These are phyloP conservation scores for Lentinus brumalis DNA, from an alignment of 768 basidiomycete species.

Conservation along the genomic window DNA sequence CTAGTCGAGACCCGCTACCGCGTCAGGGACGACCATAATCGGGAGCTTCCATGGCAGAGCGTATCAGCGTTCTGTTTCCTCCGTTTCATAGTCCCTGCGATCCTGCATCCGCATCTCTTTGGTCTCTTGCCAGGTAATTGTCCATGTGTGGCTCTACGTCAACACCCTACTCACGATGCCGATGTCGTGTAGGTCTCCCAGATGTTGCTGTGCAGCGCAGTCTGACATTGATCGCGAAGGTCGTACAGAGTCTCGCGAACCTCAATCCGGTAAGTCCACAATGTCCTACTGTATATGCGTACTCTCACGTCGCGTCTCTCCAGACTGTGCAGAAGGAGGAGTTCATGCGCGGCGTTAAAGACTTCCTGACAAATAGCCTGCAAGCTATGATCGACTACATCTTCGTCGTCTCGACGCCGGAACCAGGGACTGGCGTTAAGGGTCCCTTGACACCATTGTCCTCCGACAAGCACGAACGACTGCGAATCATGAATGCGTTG, in stretches of 20 bases:
- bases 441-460: conserved; percentile 21
- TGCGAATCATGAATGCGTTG: conserved; percentile 50
- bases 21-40: conserved; percentile 46
- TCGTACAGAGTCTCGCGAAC: conserved; percentile 88
- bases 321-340: conserved; percentile 74
- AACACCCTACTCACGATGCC: neutral
- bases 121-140: conserved; percentile 69
- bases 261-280: conserved; percentile 61
- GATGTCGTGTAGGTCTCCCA: conserved; percentile 56
- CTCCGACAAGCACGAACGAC: conserved; percentile 46
- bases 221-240: conserved; percentile 83
- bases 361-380: conserved; percentile 65
- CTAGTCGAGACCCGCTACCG: conserved; percentile 71
- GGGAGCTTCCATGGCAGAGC: conserved; percentile 73
- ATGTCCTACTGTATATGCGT: neutral
- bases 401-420: conserved; percentile 64
- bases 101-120: conserved; percentile 86
- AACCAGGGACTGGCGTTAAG: conserved; percentile 14
- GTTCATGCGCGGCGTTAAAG: conserved; percentile 78
- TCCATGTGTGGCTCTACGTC: neutral
- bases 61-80: conserved; percentile 91
- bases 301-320: neutral
- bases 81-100: conserved; percentile 87
- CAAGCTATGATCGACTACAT: conserved; percentile 82
- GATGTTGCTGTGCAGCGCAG: conserved; percentile 70